Evolutionary conservation across 768 basidiomycete genomes (phyloP).

Genomic region (Pisolithus tinctorius): DNA sequence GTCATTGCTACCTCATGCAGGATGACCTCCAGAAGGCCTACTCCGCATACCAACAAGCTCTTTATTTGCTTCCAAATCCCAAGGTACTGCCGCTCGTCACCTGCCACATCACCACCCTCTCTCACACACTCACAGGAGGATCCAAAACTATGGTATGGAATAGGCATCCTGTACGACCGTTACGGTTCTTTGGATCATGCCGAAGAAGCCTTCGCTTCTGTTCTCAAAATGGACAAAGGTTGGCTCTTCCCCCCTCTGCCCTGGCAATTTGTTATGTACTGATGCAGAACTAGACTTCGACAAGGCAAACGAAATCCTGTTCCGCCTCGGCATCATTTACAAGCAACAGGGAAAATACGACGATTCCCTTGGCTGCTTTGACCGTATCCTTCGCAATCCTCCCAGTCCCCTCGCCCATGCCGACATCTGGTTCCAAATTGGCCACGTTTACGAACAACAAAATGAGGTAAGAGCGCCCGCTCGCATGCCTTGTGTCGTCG

Average conservation of each 20-base stretch:
- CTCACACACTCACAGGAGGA: constrained; percentile 54
- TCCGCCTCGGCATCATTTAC: constrained; percentile 97
- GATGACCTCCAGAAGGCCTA: constrained; percentile 99
- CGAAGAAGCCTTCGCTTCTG: constrained; percentile 96
- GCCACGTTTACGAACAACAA: constrained; percentile 96
- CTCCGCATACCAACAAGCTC: constrained; percentile 95
- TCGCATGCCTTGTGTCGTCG: not conserved
- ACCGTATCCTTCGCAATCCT: constrained; percentile 92
- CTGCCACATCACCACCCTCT: constrained; percentile 1
- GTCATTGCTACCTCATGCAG: constrained; percentile 98
- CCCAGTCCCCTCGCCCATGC: constrained; percentile 93
- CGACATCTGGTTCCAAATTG: constrained; percentile 99
- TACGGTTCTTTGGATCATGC: constrained; percentile 98
- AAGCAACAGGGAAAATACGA: constrained; percentile 96
- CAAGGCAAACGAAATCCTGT: constrained; percentile 97
- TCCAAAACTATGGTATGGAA: constrained; percentile 98
- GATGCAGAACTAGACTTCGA: constrained; percentile 69
- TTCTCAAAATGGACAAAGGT: constrained; percentile 97
- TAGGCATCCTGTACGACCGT: constrained; percentile 97
- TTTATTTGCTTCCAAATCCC: constrained; percentile 92
- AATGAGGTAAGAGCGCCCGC: constrained; percentile 63
- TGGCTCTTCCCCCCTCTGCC: constrained; percentile 14
- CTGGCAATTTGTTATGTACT: constrained; percentile 18
- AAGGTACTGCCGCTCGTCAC: constrained; percentile 47
- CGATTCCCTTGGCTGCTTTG: constrained; percentile 87